These are phyloP conservation scores for Euphorbia pulcherrima DNA, from an alignment of 345 rosid species.

Conservation along the genomic window DNA sequence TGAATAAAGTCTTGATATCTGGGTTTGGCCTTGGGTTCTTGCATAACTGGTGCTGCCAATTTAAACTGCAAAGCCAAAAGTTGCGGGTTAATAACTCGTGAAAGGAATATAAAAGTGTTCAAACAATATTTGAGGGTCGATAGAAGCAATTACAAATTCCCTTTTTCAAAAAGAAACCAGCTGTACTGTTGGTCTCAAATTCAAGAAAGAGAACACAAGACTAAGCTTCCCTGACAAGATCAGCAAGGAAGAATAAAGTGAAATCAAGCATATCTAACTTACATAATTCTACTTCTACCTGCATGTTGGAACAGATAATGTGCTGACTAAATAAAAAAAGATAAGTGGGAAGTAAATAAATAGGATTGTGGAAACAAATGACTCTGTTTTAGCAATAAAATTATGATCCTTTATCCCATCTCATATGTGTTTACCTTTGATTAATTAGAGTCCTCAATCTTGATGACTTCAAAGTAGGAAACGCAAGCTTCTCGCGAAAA, in stretches of 20 bases:
- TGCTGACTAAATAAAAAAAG: conserved; percentile 10
- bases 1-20: conserved; percentile 76
- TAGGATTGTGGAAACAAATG: background rate
- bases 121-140: background rate
- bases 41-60: conserved; percentile 92
- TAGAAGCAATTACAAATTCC: background rate
- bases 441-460: conserved; percentile 68
- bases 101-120: background rate
- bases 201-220: background rate
- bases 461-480: conserved; percentile 63
- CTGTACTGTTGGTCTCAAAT: background rate
- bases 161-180: background rate
- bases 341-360: background rate
- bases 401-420: background rate
- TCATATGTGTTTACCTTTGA: conserved; percentile 47
- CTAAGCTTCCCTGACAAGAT: background rate
- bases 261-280: background rate
- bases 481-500: conserved; percentile 63
- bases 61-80: conserved; percentile 49
- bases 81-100: background rate
- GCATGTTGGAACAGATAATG: background rate
- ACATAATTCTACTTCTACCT: background rate
- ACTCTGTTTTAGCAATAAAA: background rate
- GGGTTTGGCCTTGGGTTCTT: conserved; percentile 83
- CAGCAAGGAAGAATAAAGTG: conserved; percentile 5